Conservation (phyloP, 768 basidiomycete genomes). For the Boletales sp. region DNA sequence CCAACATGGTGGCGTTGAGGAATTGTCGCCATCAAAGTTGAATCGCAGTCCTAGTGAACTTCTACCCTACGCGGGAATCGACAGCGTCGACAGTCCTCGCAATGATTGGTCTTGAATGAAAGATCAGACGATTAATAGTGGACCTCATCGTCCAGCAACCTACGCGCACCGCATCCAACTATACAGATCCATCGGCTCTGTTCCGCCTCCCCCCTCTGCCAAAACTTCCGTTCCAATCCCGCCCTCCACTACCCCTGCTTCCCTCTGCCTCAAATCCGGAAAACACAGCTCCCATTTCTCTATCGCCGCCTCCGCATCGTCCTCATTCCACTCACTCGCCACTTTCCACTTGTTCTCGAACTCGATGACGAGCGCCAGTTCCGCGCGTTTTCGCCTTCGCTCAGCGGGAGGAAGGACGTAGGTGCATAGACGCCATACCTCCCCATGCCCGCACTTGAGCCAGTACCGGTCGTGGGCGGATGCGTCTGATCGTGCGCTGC, state of each 20-base stretch:
- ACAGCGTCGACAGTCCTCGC: too few species aligned
- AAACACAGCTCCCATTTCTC: constrained; percentile 75
- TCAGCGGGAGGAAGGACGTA: constrained; percentile 24
- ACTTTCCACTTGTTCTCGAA: constrained; percentile 90
- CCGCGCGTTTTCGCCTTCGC: constrained; percentile 43
- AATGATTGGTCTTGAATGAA: too few species aligned
- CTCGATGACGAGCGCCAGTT: constrained; percentile 70
- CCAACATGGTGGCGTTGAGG: too few species aligned
- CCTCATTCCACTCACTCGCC: constrained; percentile 88
- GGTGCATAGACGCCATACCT: constrained; percentile 11
- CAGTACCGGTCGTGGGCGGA: too few species aligned
- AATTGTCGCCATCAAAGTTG: too few species aligned
- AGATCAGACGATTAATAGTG: too few species aligned
- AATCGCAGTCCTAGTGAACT: too few species aligned
- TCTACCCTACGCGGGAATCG: too few species aligned
- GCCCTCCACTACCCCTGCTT: too few species aligned
- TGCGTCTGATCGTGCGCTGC: background rate
- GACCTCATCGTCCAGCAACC: too few species aligned
- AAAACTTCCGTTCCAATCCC: background rate
- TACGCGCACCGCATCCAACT: background rate
- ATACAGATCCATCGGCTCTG: constrained; percentile 39
- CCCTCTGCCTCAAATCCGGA: constrained; percentile 30
- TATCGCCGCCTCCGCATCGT: constrained; percentile 70
- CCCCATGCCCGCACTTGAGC: too few species aligned
- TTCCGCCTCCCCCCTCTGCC: constrained; percentile 37